Evolutionary conservation across 2,329 filamentous ascomycete genomes (phyloP).

Genomic region (Myriosclerotinia scirpicola): DNA sequence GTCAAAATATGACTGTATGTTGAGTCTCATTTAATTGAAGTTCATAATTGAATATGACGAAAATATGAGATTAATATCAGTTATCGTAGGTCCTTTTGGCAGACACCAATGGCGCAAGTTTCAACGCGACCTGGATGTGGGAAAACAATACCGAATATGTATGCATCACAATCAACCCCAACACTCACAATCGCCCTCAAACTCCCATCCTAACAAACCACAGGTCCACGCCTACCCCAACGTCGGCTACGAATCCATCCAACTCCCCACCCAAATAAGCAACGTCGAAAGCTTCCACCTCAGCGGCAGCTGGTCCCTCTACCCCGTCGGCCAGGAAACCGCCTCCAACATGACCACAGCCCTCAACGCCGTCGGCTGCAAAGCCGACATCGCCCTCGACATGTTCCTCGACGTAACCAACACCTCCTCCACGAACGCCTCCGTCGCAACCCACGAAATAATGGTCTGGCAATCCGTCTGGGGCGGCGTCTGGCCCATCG

Average conservation of each 20-base stretch:
- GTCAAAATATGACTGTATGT: conserved; percentile 22
- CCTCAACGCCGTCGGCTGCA: conserved; percentile 11
- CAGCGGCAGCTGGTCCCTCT: conserved; percentile 23
- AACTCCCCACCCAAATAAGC: conserved; percentile 19
- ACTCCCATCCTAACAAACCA: neutral
- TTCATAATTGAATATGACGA: neutral
- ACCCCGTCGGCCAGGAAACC: neutral
- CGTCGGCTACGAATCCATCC: conserved; percentile 14
- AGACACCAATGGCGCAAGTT: conserved; percentile 20
- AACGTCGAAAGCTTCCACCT: conserved; percentile 23
- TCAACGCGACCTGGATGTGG: conserved; percentile 21
- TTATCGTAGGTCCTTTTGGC: conserved; percentile 6
- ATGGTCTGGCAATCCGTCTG: conserved; percentile 23
- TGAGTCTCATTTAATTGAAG: too few species aligned
- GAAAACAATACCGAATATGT: conserved; percentile 19
- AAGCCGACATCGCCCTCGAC: conserved; percentile 22
- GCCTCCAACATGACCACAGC: neutral
- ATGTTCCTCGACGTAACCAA: conserved; percentile 16
- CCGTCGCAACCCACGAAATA: conserved; percentile 12
- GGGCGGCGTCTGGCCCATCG: conserved; percentile 23
- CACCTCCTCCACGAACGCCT: conserved; percentile 2
- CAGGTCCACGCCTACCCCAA: conserved; percentile 22
- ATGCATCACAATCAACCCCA: neutral
- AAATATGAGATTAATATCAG: neutral
- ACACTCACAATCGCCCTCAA: neutral